Base-by-base conservation (phyloP, 1,284 basidiomycete species). In the Sanghuangporus weigelae region DNA sequence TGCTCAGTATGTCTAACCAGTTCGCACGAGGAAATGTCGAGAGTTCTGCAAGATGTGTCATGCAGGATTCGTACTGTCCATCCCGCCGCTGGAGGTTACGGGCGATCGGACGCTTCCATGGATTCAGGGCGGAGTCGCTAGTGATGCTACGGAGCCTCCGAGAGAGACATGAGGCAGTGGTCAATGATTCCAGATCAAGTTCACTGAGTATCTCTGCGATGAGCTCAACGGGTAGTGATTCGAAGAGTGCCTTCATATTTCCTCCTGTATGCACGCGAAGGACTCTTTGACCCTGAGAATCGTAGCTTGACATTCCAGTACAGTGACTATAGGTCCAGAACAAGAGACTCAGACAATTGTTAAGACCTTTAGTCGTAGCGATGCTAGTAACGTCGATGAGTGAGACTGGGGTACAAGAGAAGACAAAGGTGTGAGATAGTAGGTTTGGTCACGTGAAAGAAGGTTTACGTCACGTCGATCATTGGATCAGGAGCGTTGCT, bases 131-230 rank as follows among this genome's bases (percentile, higher is more conserved):
- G 7, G 81, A 68, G 67, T 90, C 88, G 1, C 86, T 83, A 26
- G 80, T 76, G 42, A 91, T 79, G 57, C 75, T 71, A 50, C 79
- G 77, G 14, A 90, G 75, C 53, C 81, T 77, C 62, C 78, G 80
- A 2, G 87, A 90, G 36, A 90, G 74, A 66, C 82, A 79, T 10
- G 87, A 84, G 65, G 82, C 73, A 26, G 70, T 77, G 59, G 88
- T 74, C 42, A 90, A 80, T 16, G 84, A 82, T 39, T 77, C 73
- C 19, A 91, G 74, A 69, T 88, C 84, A 55, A 91, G 81, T 69
- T 89, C 84, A 48, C 81, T 77, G 48, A 91, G 77, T 44, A 90
- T 84, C 66, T 86, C 84, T n/a, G 84, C 85, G 63, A 91, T 82
- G 61, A 92, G 78, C 70, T 91, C 89, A 40, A 87, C 86, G 21